Evolutionary conservation across 2,329 filamentous ascomycete species (phyloP).

Genomic region (Verticillium klebahnii): DNA sequence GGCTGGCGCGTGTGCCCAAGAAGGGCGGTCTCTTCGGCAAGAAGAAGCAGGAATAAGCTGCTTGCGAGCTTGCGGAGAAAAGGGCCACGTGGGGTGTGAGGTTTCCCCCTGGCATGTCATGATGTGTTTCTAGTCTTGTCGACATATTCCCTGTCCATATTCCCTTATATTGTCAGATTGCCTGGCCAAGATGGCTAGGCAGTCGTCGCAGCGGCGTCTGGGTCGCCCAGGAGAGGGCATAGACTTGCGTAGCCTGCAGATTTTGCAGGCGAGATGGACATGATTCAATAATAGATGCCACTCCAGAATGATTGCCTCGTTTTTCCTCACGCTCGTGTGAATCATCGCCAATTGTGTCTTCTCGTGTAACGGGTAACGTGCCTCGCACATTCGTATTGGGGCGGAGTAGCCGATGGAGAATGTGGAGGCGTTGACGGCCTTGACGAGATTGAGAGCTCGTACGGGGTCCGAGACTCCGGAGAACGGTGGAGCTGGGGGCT

Average conservation of each 20-base stretch:
- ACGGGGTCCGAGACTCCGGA: not conserved
- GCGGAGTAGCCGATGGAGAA: not conserved
- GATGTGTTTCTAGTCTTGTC: not conserved
- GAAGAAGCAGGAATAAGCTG: slow-evolving; percentile 24
- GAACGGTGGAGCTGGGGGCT: not conserved
- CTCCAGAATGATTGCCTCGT: not conserved
- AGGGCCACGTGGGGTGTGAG: not conserved
- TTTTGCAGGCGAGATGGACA: not conserved
- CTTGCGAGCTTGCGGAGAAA: too few relatives aligned
- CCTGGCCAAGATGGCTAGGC: not conserved
- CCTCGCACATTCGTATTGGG: not conserved
- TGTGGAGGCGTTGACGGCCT: not conserved
- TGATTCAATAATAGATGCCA: not conserved
- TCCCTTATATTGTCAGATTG: not conserved
- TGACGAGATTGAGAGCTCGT: not conserved
- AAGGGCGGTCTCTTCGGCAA: slow-evolving; percentile 16
- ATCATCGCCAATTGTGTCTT: too few relatives aligned
- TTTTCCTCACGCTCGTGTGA: not conserved
- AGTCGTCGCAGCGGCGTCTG: not conserved
- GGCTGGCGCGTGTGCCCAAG: slow-evolving; percentile 45
- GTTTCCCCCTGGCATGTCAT: not conserved
- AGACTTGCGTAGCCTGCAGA: not conserved
- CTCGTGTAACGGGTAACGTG: too few relatives aligned
- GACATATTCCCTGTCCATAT: not conserved
- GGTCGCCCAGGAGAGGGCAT: not conserved